Base-by-base conservation (phyloP, 1,284 basidiomycete species). In the Naganishia sp. region DNA sequence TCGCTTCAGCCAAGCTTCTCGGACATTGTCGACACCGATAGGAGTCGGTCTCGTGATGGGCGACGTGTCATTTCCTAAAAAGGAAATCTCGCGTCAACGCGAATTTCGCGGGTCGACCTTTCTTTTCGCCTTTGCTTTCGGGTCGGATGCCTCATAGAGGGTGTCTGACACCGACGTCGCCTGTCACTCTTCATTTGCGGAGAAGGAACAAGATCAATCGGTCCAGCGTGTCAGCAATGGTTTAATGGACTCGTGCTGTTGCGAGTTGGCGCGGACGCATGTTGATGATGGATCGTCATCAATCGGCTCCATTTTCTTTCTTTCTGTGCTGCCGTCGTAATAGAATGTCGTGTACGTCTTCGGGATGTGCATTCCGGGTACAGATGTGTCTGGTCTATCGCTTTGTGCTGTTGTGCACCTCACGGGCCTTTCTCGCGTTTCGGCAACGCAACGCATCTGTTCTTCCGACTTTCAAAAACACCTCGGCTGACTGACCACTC, bases 11-110 rank as follows among this genome's bases (percentile, higher is more conserved):
- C 10, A 13, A 13, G 36, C 7, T 10, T 39, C 36, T 39, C 13
- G 13, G 36, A 39, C 36, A 2, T 10, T 9, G 10, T 39, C 36
- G 36, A 39, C 36, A 39, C 36, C 36, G 36, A 39, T 39, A 39
- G 36, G 36, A 39, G 36, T 39, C 33, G 31, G 53, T 53, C 36
- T 33, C 18, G 53, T 36, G 36, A 39, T 42, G 18, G 33, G 10
- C 53, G 53, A 55, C 53, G 53, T 55, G 53, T 23, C 13, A 21
- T 63, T 54, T 33, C 63, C 52, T 9, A 64, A 64, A 46, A 48
- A 64, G 44, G 63, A 64, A 54, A 64, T 44, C 10, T 52, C 33
- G 63, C 63, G 46, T 46, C 25, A 13, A 13, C 13, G 36, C 52
- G 46, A 64, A 13, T 55, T n/a, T 53, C 31, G n/a, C 49, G 53